Conservation (phyloP, 2,329 filamentous ascomycete genomes). For the Exophiala alcalophila region DNA sequence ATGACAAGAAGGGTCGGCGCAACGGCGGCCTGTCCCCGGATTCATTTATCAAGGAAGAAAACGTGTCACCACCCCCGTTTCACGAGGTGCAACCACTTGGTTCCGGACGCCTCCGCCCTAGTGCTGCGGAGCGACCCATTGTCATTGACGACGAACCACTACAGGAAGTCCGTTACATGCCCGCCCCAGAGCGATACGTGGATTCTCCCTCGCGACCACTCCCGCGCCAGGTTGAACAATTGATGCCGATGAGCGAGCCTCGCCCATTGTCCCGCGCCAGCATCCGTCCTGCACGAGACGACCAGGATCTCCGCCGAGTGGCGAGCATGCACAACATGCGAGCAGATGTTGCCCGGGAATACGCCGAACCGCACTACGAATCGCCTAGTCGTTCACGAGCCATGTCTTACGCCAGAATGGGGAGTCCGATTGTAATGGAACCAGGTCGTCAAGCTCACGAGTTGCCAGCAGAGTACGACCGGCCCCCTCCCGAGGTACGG, state of each 20-base stretch:
- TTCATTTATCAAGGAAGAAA: conserved; percentile 61
- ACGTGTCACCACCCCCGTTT: conserved; percentile 59
- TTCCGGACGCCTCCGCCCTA: conserved; percentile 37
- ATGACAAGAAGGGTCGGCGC: conserved; percentile 34
- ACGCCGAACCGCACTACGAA: conserved; percentile 40
- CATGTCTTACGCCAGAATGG: conserved; percentile 40
- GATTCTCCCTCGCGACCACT: conserved; percentile 28
- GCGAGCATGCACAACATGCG: conserved; percentile 47
- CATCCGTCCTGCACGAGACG: conserved; percentile 37
- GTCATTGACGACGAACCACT: conserved; percentile 46
- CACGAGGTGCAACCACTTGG: conserved; percentile 43
- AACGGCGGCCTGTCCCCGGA: conserved; percentile 41
- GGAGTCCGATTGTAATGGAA: conserved; percentile 37
- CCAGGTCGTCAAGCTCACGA: conserved; percentile 37
- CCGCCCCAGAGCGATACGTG: conserved; percentile 25
- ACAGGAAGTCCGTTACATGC: conserved; percentile 29
- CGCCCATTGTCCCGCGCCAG: conserved; percentile 42
- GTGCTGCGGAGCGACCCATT: conserved; percentile 44
- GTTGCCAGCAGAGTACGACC: conserved; percentile 35
- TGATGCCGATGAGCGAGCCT: conserved; percentile 34
- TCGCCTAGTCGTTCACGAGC: conserved; percentile 34
- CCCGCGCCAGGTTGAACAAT: conserved; percentile 28
- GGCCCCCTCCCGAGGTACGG: conserved; percentile 43
- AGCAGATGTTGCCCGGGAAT: conserved; percentile 42
- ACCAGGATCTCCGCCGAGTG: conserved; percentile 46